Evolutionary conservation across 164 flowering plant species (phyloP).

Genomic region (Malania oleifera): DNA sequence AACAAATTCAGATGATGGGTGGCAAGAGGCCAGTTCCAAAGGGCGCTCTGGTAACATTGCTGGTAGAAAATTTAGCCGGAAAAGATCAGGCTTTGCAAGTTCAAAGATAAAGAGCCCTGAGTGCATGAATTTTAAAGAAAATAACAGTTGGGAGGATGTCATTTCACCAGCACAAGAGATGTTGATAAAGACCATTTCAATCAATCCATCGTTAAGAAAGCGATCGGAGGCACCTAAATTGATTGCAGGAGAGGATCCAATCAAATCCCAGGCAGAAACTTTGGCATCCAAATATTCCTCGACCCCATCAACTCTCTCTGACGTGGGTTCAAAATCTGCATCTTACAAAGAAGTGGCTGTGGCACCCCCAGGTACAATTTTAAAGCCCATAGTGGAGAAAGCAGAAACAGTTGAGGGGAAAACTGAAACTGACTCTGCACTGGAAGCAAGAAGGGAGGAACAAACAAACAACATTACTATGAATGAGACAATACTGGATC

Average conservation of each 20-base stretch:
- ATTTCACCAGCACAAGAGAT: constrained; percentile 28
- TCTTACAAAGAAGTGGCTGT: constrained; percentile 91
- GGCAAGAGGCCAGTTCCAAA: constrained; percentile 86
- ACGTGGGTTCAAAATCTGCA: constrained; percentile 58
- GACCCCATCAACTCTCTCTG: constrained; percentile 26
- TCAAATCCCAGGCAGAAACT: constrained; percentile 26
- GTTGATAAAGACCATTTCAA: constrained; percentile 19
- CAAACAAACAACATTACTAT: constrained; percentile 10
- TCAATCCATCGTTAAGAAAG: constrained; percentile 30
- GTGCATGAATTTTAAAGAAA: constrained; percentile 26
- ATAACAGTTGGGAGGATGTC: constrained; percentile 23
- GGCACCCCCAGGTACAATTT: constrained; percentile 77
- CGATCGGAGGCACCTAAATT: constrained; percentile 20
- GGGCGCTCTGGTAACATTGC: constrained; percentile 38
- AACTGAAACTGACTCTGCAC: constrained; percentile 20
- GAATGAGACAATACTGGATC: constrained; percentile 17
- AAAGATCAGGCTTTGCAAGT: constrained; percentile 43
- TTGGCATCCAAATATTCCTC: constrained; percentile 21
- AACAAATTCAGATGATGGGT: constrained; percentile 66
- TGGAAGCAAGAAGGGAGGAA: constrained; percentile 29
- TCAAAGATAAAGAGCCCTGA: constrained; percentile 33
- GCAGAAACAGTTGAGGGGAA: constrained; percentile 28
- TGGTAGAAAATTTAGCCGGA: constrained; percentile 35
- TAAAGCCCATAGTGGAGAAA: constrained; percentile 49
- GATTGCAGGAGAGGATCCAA: constrained; percentile 25